A percentile compares a stretch with the other conserved stretches of the same genome.
Evolutionary conservation across 2,329 filamentous ascomycete genomes (phyloP).

Genomic region (Nigrospora osmanthi): DNA sequence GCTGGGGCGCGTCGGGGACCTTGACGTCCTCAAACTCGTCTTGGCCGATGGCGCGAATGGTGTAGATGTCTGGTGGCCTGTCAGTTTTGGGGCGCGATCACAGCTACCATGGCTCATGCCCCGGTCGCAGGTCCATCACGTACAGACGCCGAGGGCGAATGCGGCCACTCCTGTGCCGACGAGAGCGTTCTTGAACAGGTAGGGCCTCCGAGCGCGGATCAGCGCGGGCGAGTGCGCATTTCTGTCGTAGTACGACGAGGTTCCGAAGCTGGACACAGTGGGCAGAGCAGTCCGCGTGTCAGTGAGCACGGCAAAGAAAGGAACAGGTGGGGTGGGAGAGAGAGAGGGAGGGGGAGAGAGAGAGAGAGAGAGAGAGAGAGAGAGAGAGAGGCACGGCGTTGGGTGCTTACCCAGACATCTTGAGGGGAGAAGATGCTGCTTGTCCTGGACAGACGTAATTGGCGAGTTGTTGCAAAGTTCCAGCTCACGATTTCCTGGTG

Average conservation of each 20-base stretch:
- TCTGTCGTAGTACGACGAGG: slow-evolving; percentile 85
- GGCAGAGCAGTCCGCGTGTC: too few species aligned
- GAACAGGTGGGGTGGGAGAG: too few species aligned
- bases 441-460: too few species aligned
- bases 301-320: too few species aligned
- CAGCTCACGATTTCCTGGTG: too few species aligned
- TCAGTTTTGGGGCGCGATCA: not conserved
- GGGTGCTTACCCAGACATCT: too few species aligned
- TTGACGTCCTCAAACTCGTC: slow-evolving; percentile 96
- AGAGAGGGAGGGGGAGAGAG: too few species aligned
- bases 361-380: too few species aligned
- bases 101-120: not conserved
- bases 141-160: slow-evolving; percentile 84
- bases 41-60: slow-evolving; percentile 80
- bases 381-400: too few species aligned
- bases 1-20: slow-evolving; percentile 66
- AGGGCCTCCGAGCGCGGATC: slow-evolving; percentile 84
- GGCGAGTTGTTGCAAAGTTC: too few species aligned
- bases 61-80: slow-evolving; percentile 42
- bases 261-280: slow-evolving; percentile 28
- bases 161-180: slow-evolving; percentile 69
- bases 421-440: too few species aligned
- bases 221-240: slow-evolving; percentile 82
- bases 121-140: slow-evolving; percentile 29
- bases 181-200: slow-evolving; percentile 80